Evolutionary conservation across 2,329 filamentous ascomycete species (phyloP), one percentile per base, ranked within the genome.

Genomic region (Penicillium freii): DNA sequence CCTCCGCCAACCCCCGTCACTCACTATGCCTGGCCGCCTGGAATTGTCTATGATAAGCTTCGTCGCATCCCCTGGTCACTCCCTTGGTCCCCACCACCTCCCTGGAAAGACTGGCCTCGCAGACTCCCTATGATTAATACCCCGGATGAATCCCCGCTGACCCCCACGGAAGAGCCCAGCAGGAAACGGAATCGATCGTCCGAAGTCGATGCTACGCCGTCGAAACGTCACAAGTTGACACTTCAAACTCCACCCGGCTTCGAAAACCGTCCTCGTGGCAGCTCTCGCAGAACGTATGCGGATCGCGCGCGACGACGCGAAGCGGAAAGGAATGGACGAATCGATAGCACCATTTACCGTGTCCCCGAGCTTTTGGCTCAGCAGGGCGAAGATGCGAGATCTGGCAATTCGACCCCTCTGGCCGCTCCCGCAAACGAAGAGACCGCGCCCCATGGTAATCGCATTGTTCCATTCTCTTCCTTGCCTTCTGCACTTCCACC

Each of bases 271-370:
- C 7, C 64, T 56, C n/a, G 62, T 60, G 44, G 58, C 36, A 56
- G 53, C 15, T 52, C 63, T 27, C 61, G 63, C 49, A 61, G 42
- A n/a, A 59, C 73, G 6, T 71, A 70, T 48, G 64, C 68, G 6
- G 68, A 70, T 39, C 69, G 71, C 39, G 63, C 66, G 17, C 69
- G 64, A 19, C 69, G 71, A 13, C 71, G 71, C 33, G 59, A 62
- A 19, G 62, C 61, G 3, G 71, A 74, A 56, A 62, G 61, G 25
- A 60, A 68, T 48, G 74, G 72, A 13, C 66, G 68, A 5, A 69
- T 75, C 29, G 62, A 72, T 21, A 66, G 62, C n/a, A 74, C 74
- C 5, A 56, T 74, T 11, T 73, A 70, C 43, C 71, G 70, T 17
- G 56, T 74, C 31, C 68, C 72, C 17, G 56, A 72, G 39, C 59